These are phyloP conservation scores for Salix exigua DNA, from an alignment of 345 rosid genomes.

Conservation along the genomic window DNA sequence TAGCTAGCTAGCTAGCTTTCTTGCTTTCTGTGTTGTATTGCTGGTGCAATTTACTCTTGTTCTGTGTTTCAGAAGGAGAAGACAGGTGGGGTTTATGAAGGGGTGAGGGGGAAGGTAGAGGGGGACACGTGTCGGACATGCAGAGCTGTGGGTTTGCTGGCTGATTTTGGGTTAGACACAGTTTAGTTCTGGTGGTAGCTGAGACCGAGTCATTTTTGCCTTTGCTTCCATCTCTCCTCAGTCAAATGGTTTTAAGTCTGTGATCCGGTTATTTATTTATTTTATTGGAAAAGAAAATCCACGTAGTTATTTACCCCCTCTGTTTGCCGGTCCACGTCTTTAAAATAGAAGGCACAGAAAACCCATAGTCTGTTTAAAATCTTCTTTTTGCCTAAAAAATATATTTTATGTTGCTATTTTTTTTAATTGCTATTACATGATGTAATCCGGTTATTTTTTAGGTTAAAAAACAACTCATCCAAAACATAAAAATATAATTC, in stretches of 20 bases:
- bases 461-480: too few relatives aligned
- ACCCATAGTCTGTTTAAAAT: too few relatives aligned
- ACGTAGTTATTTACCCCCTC: neutral
- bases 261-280: neutral
- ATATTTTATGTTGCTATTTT: too few relatives aligned
- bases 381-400: too few relatives aligned
- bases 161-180: conserved; percentile 4
- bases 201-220: conserved; percentile 1
- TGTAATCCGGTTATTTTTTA: too few relatives aligned
- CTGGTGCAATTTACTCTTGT: neutral
- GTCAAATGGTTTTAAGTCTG: neutral
- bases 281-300: neutral
- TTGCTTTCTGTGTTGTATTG: neutral
- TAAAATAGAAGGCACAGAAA: too few relatives aligned
- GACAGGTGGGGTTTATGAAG: conserved; percentile 22
- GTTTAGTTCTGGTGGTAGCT: neutral
- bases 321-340: too few relatives aligned
- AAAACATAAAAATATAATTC: too few relatives aligned
- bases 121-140: conserved; percentile 33
- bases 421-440: too few relatives aligned
- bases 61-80: neutral
- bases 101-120: neutral
- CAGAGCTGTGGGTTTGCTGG: conserved; percentile 14
- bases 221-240: neutral
- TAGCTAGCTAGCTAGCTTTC: neutral